Conservation (phyloP, 2,329 filamentous ascomycete genomes). For the Emmonsiellopsis sp. region DNA sequence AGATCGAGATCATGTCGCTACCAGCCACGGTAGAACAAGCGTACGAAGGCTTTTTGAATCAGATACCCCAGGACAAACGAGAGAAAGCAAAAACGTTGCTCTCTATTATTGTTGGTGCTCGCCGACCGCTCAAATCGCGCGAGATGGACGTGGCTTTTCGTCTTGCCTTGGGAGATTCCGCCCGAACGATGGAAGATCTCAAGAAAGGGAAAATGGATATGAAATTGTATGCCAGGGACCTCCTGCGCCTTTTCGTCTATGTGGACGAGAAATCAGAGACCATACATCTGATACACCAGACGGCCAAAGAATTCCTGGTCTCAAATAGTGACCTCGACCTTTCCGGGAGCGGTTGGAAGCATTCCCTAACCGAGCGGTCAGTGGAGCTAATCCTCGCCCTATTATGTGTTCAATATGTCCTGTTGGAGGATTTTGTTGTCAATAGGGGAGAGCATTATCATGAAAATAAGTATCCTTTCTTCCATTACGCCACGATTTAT, state of each 20-base stretch:
- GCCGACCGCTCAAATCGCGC: conserved; percentile 15
- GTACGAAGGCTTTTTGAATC: conserved; percentile 19
- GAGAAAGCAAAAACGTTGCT: conserved; percentile 6
- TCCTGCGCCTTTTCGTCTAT: conserved; percentile 18
- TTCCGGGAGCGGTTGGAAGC: too few relatives aligned
- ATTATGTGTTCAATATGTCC: too few relatives aligned
- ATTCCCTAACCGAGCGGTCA: too few relatives aligned
- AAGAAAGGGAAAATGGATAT: background rate
- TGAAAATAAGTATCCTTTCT: too few relatives aligned
- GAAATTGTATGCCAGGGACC: conserved; percentile 6
- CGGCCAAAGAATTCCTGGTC: conserved; percentile 19
- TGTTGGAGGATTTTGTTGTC: too few relatives aligned
- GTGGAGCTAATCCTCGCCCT: too few relatives aligned
- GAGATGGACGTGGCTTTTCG: conserved; percentile 17
- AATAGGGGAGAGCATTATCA: too few relatives aligned
- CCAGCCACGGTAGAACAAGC: conserved; percentile 17
- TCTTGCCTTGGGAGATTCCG: conserved; percentile 2
- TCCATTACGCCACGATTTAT: too few relatives aligned
- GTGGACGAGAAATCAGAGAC: conserved; percentile 11
- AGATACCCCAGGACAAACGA: background rate
- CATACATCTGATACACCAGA: conserved; percentile 21
- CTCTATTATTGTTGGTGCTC: conserved; percentile 17
- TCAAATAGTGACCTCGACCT: background rate
- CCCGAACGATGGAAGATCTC: conserved; percentile 3
- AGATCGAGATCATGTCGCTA: conserved; percentile 8